Percentiles rank a stretch among this genome's conserved stretches.
Evolutionary conservation across 306 rosid species (phyloP).

Genomic region (Fragaria ananassa): DNA sequence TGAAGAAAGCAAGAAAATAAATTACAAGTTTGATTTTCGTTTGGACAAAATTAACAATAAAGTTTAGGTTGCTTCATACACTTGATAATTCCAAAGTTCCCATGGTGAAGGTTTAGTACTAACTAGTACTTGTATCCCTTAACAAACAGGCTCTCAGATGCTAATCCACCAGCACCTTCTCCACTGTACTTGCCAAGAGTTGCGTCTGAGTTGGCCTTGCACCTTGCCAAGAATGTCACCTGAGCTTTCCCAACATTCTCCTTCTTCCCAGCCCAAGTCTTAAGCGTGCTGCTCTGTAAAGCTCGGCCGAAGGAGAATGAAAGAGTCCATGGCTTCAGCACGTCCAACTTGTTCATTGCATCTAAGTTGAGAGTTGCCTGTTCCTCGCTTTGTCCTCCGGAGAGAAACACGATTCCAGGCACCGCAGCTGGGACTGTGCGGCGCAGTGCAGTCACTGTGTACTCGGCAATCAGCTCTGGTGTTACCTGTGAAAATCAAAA

Average conservation of each 20-base stretch:
- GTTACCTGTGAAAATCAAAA: conserved; percentile 43
- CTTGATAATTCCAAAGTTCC: not conserved
- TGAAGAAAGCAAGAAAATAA: not conserved
- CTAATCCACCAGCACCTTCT: conserved; percentile 43
- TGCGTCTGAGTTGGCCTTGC: conserved; percentile 83
- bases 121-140: conserved; percentile 65
- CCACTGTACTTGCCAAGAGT: conserved; percentile 70
- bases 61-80: conserved; percentile 5
- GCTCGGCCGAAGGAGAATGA: conserved; percentile 97
- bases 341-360: conserved; percentile 68
- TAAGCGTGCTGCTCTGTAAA: conserved; percentile 82
- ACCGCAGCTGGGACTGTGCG: conserved; percentile 88
- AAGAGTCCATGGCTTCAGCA: conserved; percentile 85
- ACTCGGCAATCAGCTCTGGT: conserved; percentile 63
- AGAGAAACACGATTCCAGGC: conserved; percentile 76
- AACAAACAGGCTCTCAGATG: conserved; percentile 68
- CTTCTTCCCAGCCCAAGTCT: conserved; percentile 80
- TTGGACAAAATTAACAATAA: conserved; percentile 8
- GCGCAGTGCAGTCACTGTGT: conserved; percentile 70
- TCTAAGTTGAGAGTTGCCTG: conserved; percentile 74
- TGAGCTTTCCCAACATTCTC: conserved; percentile 80
- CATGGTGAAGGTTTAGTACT: not conserved
- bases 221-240: conserved; percentile 56
- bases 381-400: conserved; percentile 95
- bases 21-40: conserved; percentile 5